Evolutionary conservation across 148 eudicot genomes (phyloP).

Genomic region (Rhododendron vialii): DNA sequence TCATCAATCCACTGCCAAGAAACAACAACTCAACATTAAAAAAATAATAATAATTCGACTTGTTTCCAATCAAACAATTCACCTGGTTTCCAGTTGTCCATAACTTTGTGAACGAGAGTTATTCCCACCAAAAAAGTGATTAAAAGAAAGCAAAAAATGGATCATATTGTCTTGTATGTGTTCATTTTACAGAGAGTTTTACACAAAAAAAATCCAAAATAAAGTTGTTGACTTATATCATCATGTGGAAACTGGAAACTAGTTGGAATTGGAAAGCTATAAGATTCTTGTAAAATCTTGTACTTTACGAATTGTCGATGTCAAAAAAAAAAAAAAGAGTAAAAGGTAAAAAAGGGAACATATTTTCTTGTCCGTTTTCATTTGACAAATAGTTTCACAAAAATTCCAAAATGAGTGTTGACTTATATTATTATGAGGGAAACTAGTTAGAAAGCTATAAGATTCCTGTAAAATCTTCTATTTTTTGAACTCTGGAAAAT

Average conservation of each 20-base stretch:
- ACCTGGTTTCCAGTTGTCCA: background rate
- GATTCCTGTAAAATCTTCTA: background rate
- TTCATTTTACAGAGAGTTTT: no score
- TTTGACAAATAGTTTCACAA: background rate
- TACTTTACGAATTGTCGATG: no score
- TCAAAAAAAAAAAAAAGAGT: no score
- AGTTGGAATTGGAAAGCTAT: no score
- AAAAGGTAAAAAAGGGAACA: background rate
- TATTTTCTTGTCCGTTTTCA: no score
- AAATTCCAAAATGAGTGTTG: background rate
- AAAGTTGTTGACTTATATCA: no score
- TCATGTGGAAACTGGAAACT: no score
- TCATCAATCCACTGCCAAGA: slow-evolving; percentile 65
- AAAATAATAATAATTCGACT: background rate
- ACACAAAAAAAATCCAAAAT: no score
- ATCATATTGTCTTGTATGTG: no score
- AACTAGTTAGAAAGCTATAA: background rate
- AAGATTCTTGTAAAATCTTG: no score
- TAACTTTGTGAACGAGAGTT: background rate
- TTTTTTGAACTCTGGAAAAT: background rate
- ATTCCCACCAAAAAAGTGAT: background rate
- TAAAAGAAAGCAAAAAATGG: background rate
- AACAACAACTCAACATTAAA: background rate
- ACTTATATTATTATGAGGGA: background rate
- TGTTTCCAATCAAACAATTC: background rate